Evolutionary conservation across 1,139 yeast genomes (phyloP).

Genomic region (Geotrichum histeridarum): DNA sequence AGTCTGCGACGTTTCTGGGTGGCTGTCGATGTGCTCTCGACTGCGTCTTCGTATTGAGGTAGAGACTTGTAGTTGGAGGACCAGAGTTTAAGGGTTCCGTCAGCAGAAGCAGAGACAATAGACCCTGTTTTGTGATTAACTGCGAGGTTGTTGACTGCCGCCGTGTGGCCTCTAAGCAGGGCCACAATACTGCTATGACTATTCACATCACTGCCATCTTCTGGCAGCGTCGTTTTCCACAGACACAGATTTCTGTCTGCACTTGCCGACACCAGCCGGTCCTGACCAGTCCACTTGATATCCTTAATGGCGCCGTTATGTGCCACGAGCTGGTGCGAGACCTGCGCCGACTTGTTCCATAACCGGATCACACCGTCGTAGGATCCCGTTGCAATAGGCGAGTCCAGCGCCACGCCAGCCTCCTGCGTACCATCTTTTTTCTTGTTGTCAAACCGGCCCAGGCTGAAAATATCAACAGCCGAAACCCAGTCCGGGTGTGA

Average conservation of each 20-base stretch:
- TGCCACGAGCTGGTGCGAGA: constrained; percentile 76
- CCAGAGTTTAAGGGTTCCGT: constrained; percentile 81
- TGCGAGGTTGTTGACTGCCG: constrained; percentile 74
- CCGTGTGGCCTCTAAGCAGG: constrained; percentile 81
- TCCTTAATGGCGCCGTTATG: constrained; percentile 83
- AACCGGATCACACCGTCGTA: constrained; percentile 93
- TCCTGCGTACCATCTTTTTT: constrained; percentile 21
- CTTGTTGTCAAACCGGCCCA: constrained; percentile 24
- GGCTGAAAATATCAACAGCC: constrained; percentile 50
- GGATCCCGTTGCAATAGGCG: constrained; percentile 72
- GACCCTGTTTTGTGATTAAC: constrained; percentile 47
- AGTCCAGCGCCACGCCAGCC: constrained; percentile 27
- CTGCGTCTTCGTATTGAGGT: constrained; percentile 59
- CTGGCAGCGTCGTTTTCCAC: constrained; percentile 64
- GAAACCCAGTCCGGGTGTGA: constrained; percentile 96
- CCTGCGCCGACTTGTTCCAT: constrained; percentile 79
- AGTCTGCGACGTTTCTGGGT: constrained; percentile 84
- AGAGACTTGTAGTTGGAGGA: constrained; percentile 79
- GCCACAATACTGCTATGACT: constrained; percentile 52
- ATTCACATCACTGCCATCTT: constrained; percentile 45
- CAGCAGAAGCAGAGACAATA: constrained; percentile 81
- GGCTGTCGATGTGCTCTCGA: constrained; percentile 46
- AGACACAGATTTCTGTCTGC: constrained; percentile 83
- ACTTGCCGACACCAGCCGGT: constrained; percentile 76
- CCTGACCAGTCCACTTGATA: constrained; percentile 59